Conservation (phyloP, 495 filamentous ascomycete genomes). For the Neurospora terricola region DNA sequence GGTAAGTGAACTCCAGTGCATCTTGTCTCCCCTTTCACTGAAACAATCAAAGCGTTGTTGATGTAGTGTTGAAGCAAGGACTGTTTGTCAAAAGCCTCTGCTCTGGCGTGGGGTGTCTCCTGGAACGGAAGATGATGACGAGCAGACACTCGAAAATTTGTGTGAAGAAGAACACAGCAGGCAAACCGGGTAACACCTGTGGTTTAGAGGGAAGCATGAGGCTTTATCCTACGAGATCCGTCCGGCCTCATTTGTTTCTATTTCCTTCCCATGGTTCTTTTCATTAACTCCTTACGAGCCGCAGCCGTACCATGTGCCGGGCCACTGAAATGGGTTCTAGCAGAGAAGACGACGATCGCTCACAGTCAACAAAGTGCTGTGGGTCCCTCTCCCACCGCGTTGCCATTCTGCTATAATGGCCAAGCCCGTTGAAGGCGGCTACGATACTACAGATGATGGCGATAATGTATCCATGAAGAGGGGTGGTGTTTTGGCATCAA, state of each 20-base stretch:
- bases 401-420: background rate
- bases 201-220: background rate
- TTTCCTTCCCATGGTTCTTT: background rate
- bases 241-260: background rate
- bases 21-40: slow-evolving; percentile 5
- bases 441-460: background rate
- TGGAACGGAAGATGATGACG: background rate
- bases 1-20: slow-evolving; percentile 28
- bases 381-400: background rate
- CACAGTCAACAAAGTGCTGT: background rate
- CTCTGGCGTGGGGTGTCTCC: background rate
- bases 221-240: background rate
- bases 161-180: background rate
- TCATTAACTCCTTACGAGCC: background rate
- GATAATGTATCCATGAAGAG: background rate
- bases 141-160: background rate
- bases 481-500: background rate
- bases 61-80: background rate
- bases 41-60: background rate
- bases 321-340: background rate
- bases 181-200: background rate
- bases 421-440: background rate
- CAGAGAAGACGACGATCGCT: background rate
- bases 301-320: background rate
- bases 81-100: background rate